Conservation (phyloP, 805 yeast species). For the Saccharomycopsis schoenii region DNA sequence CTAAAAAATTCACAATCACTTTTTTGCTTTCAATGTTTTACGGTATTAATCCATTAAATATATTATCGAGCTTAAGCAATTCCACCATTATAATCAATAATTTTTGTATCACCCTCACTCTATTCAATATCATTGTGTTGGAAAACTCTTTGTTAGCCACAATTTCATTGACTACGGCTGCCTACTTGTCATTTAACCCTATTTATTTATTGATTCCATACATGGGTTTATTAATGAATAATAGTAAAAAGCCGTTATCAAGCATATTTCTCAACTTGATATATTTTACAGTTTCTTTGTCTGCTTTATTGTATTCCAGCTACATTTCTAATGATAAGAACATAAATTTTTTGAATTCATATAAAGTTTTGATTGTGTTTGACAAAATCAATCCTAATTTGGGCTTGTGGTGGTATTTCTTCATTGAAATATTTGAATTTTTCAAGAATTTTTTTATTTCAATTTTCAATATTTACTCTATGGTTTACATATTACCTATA, state of each 20-base stretch:
- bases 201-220: constrained; percentile 36
- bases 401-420: constrained; percentile 98
- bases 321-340: constrained; percentile 30
- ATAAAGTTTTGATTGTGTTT: constrained; percentile 49
- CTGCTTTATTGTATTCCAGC: constrained; percentile 29
- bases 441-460: constrained; percentile 77
- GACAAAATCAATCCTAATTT: constrained; percentile 77
- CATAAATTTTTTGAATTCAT: constrained; percentile 45
- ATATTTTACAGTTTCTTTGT: constrained; percentile 23
- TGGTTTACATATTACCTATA: constrained; percentile 62
- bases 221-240: constrained; percentile 29
- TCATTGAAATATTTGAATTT: constrained; percentile 88
- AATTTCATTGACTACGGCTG: constrained; percentile 47
- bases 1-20: constrained; percentile 14
- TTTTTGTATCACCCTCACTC: constrained; percentile 39
- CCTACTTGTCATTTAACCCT: constrained; percentile 42
- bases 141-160: constrained; percentile 33
- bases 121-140: constrained; percentile 32
- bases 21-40: constrained; percentile 50
- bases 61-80: constrained; percentile 57
- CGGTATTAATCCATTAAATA: constrained; percentile 70
- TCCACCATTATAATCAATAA: constrained; percentile 58
- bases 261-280: constrained; percentile 15
- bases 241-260: neutral
- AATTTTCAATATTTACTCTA: constrained; percentile 68